These are phyloP conservation scores for Papiliotrema terrestris DNA, from an alignment of 1,284 basidiomycete species.

Conservation along the genomic window DNA sequence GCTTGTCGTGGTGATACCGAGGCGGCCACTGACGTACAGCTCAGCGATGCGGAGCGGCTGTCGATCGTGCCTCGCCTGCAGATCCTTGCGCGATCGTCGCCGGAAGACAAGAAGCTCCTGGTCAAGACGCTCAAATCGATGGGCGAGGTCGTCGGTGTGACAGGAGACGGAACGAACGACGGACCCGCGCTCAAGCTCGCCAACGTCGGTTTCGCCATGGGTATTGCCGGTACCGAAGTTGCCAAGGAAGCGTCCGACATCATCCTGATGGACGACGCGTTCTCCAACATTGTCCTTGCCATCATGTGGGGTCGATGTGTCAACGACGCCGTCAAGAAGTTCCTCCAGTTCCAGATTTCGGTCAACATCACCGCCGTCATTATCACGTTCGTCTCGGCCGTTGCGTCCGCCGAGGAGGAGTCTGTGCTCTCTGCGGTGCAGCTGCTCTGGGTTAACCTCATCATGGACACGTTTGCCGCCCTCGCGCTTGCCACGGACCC, in stretches of 20 bases:
- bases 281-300: constrained; percentile 90
- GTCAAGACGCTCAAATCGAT: constrained; percentile 83
- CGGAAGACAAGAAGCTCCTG: constrained; percentile 92
- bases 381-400: constrained; percentile 87
- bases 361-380: constrained; percentile 94
- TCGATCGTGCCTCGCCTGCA: constrained; percentile 57
- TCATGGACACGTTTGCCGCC: constrained; percentile 98
- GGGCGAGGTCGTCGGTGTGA: constrained; percentile 93
- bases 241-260: constrained; percentile 99
- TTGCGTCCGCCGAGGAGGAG: constrained; percentile 70
- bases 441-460: constrained; percentile 69
- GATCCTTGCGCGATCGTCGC: constrained; percentile 85
- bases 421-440: constrained; percentile 92
- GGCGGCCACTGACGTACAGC: constrained; percentile 5
- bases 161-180: constrained; percentile 97
- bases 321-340: constrained; percentile 95
- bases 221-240: constrained; percentile 96
- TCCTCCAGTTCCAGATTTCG: constrained; percentile 96
- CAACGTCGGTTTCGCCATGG: constrained; percentile 95
- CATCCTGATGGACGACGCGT: constrained; percentile 98
- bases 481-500: constrained; percentile 96
- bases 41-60: constrained; percentile 52
- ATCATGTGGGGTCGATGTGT: constrained; percentile 99
- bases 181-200: constrained; percentile 94
- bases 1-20: background rate